Base-by-base conservation (phyloP, 345 rosid species). In the Balakata baccata region DNA sequence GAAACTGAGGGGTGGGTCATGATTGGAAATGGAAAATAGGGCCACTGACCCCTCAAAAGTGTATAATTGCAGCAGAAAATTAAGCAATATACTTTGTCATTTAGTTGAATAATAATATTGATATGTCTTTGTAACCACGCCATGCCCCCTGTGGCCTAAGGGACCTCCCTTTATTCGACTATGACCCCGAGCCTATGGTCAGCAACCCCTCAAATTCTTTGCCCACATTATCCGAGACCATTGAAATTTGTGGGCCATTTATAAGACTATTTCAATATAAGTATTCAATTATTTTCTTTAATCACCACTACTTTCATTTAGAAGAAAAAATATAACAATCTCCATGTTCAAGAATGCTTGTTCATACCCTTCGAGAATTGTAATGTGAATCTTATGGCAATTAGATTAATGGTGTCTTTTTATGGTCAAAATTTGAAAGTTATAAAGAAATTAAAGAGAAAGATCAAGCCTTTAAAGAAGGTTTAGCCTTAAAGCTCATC, bases 401-500 rank as follows among this genome's bases (percentile, higher is more conserved):
- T 57, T 20, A 23, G 14, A 59, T 12, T 23, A 59, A 10, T 59
- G 34, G 39, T 11, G 6, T 29, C 6, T 23, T 59, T 23, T 59
- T 37, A 53, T 34, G 79, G 79, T 75, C 74, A 75, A 79, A 79
- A 64, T 7, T 64, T 14, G 45, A 38, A 64, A 64, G 68, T 8
- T 37, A 1, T 9, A 64, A 56, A 66, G 71, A n/a, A 43, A 54
- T 46, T 71, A 74, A 66, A 73, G 68, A 49, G 47, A 25, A 62
- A 13, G 57, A 74, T 66, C 77, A 56, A 20, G 43, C 39, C 70
- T 25, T 56, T 25, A 71, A 70, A 70, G 65, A 62, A 68, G 41
- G 60, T 17, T 20, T 56, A 64, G 52, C 66, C 51, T 37, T 71
- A 60, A 72, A 64, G 52, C 41, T 38, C 29, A 66, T 67, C 59